Percentiles rank a stretch among this genome's conserved stretches.
Evolutionary conservation across 2,329 filamentous ascomycete species (phyloP).

Genomic region (Monascus ruber): DNA sequence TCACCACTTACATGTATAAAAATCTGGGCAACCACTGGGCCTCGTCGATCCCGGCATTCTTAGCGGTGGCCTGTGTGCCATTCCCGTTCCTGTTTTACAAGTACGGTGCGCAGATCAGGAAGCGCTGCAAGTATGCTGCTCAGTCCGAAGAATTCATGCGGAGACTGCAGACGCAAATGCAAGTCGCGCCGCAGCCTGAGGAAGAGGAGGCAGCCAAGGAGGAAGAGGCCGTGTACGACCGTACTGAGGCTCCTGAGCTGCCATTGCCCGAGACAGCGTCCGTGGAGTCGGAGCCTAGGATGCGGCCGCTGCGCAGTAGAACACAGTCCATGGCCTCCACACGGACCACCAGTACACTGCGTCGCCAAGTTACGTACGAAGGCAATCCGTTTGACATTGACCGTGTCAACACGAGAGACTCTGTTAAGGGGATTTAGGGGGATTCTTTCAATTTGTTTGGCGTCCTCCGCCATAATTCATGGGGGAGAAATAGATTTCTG

Average conservation of each 20-base stretch:
- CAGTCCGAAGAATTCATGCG: slow-evolving; percentile 24
- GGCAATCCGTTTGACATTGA: slow-evolving; percentile 35
- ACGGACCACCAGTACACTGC: slow-evolving; percentile 11
- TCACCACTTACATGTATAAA: slow-evolving; percentile 35
- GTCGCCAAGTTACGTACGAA: slow-evolving; percentile 25
- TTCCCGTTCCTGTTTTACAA: slow-evolving; percentile 36
- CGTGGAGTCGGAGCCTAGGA: slow-evolving; percentile 14
- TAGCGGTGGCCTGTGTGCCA: slow-evolving; percentile 34
- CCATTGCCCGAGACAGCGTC: slow-evolving; percentile 7
- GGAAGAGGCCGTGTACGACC: slow-evolving; percentile 17
- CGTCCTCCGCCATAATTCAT: slow-evolving; percentile 1
- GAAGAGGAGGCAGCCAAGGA: slow-evolving; percentile 6
- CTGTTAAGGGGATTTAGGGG: slow-evolving; percentile 14
- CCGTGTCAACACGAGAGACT: slow-evolving; percentile 31
- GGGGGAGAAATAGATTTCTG: no score
- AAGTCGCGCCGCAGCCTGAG: background rate
- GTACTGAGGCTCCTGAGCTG: slow-evolving; percentile 21
- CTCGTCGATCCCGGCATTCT: slow-evolving; percentile 34
- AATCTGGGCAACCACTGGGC: slow-evolving; percentile 39
- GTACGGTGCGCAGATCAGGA: slow-evolving; percentile 29
- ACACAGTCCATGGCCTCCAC: slow-evolving; percentile 17
- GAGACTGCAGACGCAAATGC: slow-evolving; percentile 19
- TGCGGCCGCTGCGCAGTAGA: slow-evolving; percentile 12
- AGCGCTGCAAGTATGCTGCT: slow-evolving; percentile 30
- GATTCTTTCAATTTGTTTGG: background rate